These are phyloP conservation scores for Aspergillus incahuasiensis DNA, from an alignment of 495 filamentous ascomycete species.

Conservation along the genomic window DNA sequence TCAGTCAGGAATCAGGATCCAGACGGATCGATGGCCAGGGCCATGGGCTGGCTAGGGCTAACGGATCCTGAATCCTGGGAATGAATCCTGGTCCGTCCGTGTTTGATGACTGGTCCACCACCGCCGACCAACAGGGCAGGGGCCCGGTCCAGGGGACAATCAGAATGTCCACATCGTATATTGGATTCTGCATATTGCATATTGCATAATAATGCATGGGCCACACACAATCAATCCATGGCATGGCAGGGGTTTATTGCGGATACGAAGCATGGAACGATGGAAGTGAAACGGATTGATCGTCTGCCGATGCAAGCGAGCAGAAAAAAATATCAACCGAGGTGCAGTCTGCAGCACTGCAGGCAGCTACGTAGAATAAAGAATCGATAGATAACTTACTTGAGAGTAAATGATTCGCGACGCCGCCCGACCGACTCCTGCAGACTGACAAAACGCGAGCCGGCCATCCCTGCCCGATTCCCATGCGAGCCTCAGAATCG, in stretches of 20 bases:
- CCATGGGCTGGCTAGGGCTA: neutral
- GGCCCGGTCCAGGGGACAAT: neutral
- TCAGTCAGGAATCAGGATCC: conserved; percentile 3
- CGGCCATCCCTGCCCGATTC: neutral
- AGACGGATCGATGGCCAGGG: conserved; percentile 4
- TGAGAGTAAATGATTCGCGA: neutral
- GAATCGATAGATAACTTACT: too few relatives aligned
- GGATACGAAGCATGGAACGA: neutral
- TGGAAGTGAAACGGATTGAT: neutral
- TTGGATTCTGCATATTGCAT: too few relatives aligned
- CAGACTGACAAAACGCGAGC: neutral
- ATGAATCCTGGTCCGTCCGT: too few relatives aligned
- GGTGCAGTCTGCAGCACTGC: too few relatives aligned
- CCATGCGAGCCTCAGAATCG: neutral
- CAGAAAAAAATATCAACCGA: neutral
- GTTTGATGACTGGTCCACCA: neutral
- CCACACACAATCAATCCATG: too few relatives aligned
- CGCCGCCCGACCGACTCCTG: neutral
- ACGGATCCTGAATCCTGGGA: neutral
- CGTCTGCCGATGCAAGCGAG: conserved; percentile 8
- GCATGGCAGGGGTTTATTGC: too few relatives aligned
- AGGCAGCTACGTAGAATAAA: too few relatives aligned
- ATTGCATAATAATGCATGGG: too few relatives aligned
- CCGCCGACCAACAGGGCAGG: neutral
- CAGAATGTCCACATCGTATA: neutral